Conservation (phyloP, 1,284 basidiomycete genomes). For the Trichosporon ovoides region DNA sequence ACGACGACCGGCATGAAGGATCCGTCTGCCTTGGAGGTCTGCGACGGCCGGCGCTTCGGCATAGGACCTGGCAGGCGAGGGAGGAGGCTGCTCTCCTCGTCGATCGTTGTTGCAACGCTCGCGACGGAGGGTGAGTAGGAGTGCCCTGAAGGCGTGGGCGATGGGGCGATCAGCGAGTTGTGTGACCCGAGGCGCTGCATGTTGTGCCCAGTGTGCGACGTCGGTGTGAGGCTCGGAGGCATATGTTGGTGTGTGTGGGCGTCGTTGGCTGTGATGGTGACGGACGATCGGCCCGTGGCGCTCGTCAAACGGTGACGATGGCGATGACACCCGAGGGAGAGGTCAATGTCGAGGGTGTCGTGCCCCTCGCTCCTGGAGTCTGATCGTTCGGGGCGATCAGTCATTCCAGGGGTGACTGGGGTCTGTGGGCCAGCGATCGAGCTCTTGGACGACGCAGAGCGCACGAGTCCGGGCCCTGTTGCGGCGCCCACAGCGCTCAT, state of each 20-base stretch:
- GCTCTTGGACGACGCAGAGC: not conserved
- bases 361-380: not conserved
- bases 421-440: not conserved
- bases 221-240: not conserved
- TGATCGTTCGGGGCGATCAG: not conserved
- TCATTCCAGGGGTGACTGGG: not conserved
- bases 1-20: conserved; percentile 11
- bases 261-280: conserved; percentile 1
- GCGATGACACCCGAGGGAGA: too few species aligned
- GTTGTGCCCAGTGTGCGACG: not conserved
- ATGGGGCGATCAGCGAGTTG: not conserved
- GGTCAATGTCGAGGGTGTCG: conserved; percentile 3
- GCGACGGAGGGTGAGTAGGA: not conserved
- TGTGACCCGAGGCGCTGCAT: not conserved
- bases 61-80: not conserved
- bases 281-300: conserved; percentile 6
- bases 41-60: not conserved
- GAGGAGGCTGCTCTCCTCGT: not conserved
- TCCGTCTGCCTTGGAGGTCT: not conserved
- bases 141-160: not conserved
- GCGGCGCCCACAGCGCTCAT: not conserved
- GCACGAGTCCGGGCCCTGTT: not conserved
- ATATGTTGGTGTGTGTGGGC: not conserved
- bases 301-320: conserved; percentile 8
- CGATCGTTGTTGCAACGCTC: not conserved